A percentile compares a stretch with the other conserved stretches of the same genome.
These are phyloP conservation scores for Pythium plurisporium DNA, from an alignment of 352 stramenopile genomes.

Conservation along the genomic window DNA sequence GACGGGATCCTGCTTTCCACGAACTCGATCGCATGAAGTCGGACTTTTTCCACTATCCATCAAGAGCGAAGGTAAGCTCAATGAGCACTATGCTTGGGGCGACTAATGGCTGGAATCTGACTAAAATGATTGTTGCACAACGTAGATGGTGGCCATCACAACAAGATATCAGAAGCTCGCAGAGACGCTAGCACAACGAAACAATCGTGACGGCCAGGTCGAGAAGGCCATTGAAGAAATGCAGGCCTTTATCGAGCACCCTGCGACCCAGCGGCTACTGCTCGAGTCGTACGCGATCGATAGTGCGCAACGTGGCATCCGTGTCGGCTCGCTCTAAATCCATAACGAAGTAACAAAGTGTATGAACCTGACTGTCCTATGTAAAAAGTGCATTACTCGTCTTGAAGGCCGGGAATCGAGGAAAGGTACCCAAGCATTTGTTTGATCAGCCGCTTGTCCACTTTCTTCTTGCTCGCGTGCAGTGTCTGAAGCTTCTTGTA, in stretches of 20 bases:
- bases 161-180: slow-evolving; percentile 66
- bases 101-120: no score
- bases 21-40: slow-evolving; percentile 57
- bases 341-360: background rate
- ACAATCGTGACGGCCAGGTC: slow-evolving; percentile 59
- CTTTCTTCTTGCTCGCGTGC: slow-evolving; percentile 69
- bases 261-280: slow-evolving; percentile 56
- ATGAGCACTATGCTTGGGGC: background rate
- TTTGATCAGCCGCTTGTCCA: slow-evolving; percentile 81
- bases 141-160: slow-evolving; percentile 74
- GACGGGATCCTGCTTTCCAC: slow-evolving; percentile 23
- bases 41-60: slow-evolving; percentile 66
- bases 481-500: slow-evolving; percentile 75
- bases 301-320: slow-evolving; percentile 62
- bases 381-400: slow-evolving; percentile 2
- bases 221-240: slow-evolving; percentile 70
- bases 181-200: slow-evolving; percentile 57
- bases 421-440: slow-evolving; percentile 79
- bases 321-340: slow-evolving; percentile 44
- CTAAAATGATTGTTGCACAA: no score
- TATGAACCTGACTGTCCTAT: background rate
- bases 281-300: slow-evolving; percentile 57
- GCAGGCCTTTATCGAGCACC: slow-evolving; percentile 74
- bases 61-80: slow-evolving; percentile 44
- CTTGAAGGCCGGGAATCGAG: slow-evolving; percentile 55